Base-by-base conservation (phyloP, 495 filamentous ascomycete species). In the Lasiosphaeria miniovina region DNA sequence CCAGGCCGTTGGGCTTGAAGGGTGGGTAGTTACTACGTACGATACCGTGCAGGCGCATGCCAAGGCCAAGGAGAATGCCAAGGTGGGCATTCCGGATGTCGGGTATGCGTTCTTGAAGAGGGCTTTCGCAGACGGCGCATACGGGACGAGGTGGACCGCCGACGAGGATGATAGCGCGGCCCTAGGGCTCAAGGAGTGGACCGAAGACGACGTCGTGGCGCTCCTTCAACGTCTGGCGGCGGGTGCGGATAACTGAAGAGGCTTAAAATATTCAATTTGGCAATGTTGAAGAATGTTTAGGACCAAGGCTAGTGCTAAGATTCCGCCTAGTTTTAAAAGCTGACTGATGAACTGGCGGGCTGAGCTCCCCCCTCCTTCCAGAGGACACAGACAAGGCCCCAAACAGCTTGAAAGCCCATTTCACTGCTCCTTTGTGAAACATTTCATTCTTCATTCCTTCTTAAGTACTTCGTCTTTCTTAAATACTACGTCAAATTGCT, bases 1-100 rank as follows among this genome's bases (percentile, higher is more conserved):
- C n/a, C 10, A 46, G 53, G 53, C 79, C 58, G 61, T 68, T 14
- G 64, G 66, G 24, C 78, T 66, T 0, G 62, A 72, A n/a, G 66
- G 68, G 38, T 72, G 71, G 66, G 66, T 6, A 0, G 53, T 55
- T 4, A 41, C 50, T 9, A 48, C 55, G 43, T 41, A n/a, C 4
- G 49, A 59, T 46, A 59, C 57, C 4, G 49, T 15, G 17, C 15
- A 34, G 11, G 57, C 35, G 10, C 12, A 52, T 33, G 48, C 12
- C 0, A 10, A 6, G 5, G 33, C 49, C 0, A 51, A 52, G 56
- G 56, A 58, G 36, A 58, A 52, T 52, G 34, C 49, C 14, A 40
- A 40, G 56, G 43, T 31, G 7, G 56, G 56, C 3, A 32, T 4
- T 45, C 56, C 48, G 6, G 56, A 58, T 52, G 9, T 0, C 4